Percentiles rank a stretch among this genome's conserved stretches.
phyloP scores from a whole-genome alignment of 2,329 filamentous ascomycete species.

The Venturiaceae sp. region DNA sequence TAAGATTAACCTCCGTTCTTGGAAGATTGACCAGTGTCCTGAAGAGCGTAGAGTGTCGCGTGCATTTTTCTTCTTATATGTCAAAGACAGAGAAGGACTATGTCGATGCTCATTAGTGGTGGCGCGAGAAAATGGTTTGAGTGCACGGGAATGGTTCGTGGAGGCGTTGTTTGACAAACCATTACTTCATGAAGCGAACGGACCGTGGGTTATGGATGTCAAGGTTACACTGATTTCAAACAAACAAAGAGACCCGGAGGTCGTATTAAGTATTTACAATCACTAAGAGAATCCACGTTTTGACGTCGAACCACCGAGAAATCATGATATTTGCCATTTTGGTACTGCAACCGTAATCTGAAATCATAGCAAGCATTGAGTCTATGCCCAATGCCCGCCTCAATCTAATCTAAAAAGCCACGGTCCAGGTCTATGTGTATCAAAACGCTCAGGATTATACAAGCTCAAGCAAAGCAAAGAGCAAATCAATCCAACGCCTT shows the following conservation, averaged over 20 bases:
- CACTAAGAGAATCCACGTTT: too few relatives aligned
- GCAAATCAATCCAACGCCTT: slow-evolving; percentile 41
- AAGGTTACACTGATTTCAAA: too few relatives aligned
- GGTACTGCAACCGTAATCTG: background rate
- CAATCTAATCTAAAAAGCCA: background rate
- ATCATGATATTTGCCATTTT: background rate
- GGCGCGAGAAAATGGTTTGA: background rate
- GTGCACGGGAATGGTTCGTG: background rate
- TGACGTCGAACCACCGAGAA: too few relatives aligned
- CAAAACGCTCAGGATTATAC: background rate
- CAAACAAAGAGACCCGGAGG: too few relatives aligned
- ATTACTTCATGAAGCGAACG: background rate
- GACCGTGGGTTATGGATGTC: too few relatives aligned
- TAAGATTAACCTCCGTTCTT: background rate
- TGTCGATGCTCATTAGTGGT: too few relatives aligned
- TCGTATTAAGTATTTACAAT: too few relatives aligned
- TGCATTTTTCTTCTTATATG: background rate
- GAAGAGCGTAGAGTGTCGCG: background rate
- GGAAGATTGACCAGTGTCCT: background rate
- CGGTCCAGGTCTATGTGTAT: background rate
- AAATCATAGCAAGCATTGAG: too few relatives aligned
- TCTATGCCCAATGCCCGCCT: too few relatives aligned
- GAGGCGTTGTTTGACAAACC: background rate
- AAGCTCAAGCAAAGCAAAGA: background rate
- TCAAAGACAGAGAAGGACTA: background rate